Base-by-base conservation (phyloP, 2,329 filamentous ascomycete genomes). In the Stachybotrys echinatus region DNA sequence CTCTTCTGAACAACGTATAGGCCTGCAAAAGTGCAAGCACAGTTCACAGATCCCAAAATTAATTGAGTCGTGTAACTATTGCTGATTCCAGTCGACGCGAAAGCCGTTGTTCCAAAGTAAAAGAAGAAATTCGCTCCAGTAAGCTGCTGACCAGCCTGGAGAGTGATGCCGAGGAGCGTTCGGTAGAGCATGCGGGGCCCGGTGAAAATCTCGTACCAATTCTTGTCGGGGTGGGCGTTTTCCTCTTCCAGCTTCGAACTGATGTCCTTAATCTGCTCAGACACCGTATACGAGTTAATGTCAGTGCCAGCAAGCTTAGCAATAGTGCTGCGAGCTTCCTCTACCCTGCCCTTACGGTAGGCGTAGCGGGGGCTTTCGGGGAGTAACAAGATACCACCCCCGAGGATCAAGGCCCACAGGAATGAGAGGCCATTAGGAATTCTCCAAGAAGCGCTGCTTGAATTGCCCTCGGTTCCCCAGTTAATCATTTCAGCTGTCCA, bases 111-210 rank as follows among this genome's bases (percentile, higher is more conserved):
- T 21, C 78, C 79, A 59, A 84, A 87, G 65, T 82, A 82, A 65
- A 86, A 85, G 71, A 83, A 85, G 67, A 82, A 86, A 67, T 85
- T 85, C 51, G 79, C 81, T 27, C 85, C 85, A 1, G 83, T 87
- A 2, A 88, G 71, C 61, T 88, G 85, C 64, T 88, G 84, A 5
- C 84, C 77, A 40, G 81, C 77, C 65, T 87, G 82, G 2, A 88
- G 74, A 4, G 72, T 62, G 34, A 87, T 77, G 38, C 85, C 84
- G 0, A 88, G 73, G 0, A 81, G 44, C 0, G 81, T 84, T 22
- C 85, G 77, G 64, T 87, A 83, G 6, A 79, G 57, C 80, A 88
- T 88, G 21, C 80, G 75, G 12, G 83, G 83, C 3, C 77, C 84
- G 18, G 83, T 87, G 60, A 88, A 86, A 62, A 87, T 82, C 58